phyloP scores from a whole-genome alignment of 148 eudicot species.

The Nyssa sinensis region DNA sequence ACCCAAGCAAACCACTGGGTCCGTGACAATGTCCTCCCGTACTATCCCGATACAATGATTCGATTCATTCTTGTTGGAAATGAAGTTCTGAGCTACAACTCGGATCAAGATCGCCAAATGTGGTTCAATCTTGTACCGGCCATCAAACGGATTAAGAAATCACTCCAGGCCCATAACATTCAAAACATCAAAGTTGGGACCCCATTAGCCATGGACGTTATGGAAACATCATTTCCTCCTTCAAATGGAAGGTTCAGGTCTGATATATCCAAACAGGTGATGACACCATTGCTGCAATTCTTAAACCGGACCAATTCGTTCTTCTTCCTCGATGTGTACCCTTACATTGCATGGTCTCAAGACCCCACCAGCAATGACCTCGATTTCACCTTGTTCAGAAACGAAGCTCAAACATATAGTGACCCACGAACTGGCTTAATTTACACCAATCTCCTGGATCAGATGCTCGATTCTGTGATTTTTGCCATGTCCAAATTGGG shows the following conservation, averaged over 20 bases:
- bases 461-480: constrained; percentile 68
- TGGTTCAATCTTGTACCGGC: constrained; percentile 69
- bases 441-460: constrained; percentile 75
- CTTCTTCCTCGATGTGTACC: constrained; percentile 68
- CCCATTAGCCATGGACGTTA: constrained; percentile 81
- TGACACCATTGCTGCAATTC: constrained; percentile 50
- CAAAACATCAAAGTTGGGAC: constrained; percentile 68
- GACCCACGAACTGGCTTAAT: constrained; percentile 51
- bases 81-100: constrained; percentile 51
- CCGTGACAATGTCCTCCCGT: constrained; percentile 46
- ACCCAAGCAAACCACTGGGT: constrained; percentile 62
- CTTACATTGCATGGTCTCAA: constrained; percentile 71
- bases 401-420: constrained; percentile 28
- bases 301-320: constrained; percentile 45
- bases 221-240: constrained; percentile 64
- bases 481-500: constrained; percentile 69
- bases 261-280: constrained; percentile 28
- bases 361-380: constrained; percentile 42
- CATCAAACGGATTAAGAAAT: constrained; percentile 41
- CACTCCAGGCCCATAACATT: constrained; percentile 36
- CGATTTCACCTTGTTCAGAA: constrained; percentile 47
- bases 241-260: constrained; percentile 56
- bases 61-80: constrained; percentile 73
- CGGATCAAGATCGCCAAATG: constrained; percentile 14
- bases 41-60: constrained; percentile 64